These are phyloP conservation scores for Pseudomassariella vexata DNA, from an alignment of 2,329 filamentous ascomycete species.

Conservation along the genomic window DNA sequence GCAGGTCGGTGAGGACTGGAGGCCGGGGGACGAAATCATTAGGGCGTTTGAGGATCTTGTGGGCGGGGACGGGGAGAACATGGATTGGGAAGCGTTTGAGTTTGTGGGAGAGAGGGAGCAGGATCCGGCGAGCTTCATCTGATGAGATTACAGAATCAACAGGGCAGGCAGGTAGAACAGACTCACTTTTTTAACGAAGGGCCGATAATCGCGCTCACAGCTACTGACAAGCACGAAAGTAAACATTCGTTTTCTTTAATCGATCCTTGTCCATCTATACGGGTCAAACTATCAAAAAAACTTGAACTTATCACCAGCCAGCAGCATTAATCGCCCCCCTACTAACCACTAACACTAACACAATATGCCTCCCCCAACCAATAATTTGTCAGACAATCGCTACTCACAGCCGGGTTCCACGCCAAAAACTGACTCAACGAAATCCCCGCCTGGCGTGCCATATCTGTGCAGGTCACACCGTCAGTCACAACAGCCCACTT, in stretches of 20 bases:
- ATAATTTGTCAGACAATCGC: not conserved
- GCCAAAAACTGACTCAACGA: not conserved
- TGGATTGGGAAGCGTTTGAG: conserved; percentile 3
- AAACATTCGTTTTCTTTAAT: no score
- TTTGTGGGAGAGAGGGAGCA: conserved; percentile 1
- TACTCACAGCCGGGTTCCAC: conserved; percentile 1
- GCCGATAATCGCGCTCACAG: no score
- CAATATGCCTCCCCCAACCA: conserved; percentile 1
- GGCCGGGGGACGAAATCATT: conserved; percentile 10
- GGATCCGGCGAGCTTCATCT: not conserved
- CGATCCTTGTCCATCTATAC: no score
- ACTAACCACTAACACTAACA: no score
- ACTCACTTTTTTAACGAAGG: conserved; percentile 1
- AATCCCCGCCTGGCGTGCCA: not conserved
- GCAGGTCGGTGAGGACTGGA: conserved; percentile 12
- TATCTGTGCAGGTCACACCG: conserved; percentile 1
- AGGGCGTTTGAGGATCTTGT: conserved; percentile 9
- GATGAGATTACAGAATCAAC: not conserved
- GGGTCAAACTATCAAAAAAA: no score
- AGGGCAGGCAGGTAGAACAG: conserved; percentile 1
- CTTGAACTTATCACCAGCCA: no score
- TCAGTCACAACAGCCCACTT: conserved; percentile 2
- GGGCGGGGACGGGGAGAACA: conserved; percentile 6
- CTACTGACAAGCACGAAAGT: no score
- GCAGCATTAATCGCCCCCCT: no score